These are phyloP conservation scores for Heliamphora exappendiculata DNA, from an alignment of 148 eudicot species.

Conservation along the genomic window DNA sequence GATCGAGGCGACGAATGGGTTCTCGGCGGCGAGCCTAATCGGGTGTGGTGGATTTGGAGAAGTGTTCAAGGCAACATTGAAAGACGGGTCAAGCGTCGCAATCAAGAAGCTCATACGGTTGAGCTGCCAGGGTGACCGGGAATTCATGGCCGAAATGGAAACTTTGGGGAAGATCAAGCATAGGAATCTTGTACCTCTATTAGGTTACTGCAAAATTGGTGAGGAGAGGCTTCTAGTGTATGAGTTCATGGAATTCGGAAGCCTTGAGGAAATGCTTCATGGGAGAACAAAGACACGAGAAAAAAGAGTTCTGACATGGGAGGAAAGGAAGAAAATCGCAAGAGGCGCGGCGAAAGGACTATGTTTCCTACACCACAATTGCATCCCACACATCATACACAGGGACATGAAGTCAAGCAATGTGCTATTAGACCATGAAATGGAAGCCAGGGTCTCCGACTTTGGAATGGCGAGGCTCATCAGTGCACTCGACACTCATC, in stretches of 20 bases:
- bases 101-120: conserved; percentile 78
- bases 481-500: conserved; percentile 87
- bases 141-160: conserved; percentile 98
- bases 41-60: conserved; percentile 97
- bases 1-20: conserved; percentile 92
- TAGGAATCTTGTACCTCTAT: conserved; percentile 74
- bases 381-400: conserved; percentile 95
- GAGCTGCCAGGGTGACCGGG: conserved; percentile 91
- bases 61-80: conserved; percentile 84
- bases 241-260: conserved; percentile 82
- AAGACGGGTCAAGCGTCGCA: conserved; percentile 92
- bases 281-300: conserved; percentile 37
- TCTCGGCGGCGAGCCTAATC: conserved; percentile 83
- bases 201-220: conserved; percentile 89
- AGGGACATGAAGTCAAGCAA: conserved; percentile 98
- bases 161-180: conserved; percentile 93
- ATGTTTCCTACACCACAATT: conserved; percentile 92
- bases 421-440: conserved; percentile 63
- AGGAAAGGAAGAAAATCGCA: conserved; percentile 81
- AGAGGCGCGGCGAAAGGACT: conserved; percentile 92
- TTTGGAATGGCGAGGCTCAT: conserved; percentile 98
- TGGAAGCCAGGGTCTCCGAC: conserved; percentile 89
- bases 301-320: conserved; percentile 58
- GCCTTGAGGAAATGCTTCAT: conserved; percentile 92
- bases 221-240: conserved; percentile 91